A percentile compares a stretch with the other conserved stretches of the same genome.
These are phyloP conservation scores for Pyrenula massariospora DNA, from an alignment of 495 filamentous ascomycete genomes.

Conservation along the genomic window DNA sequence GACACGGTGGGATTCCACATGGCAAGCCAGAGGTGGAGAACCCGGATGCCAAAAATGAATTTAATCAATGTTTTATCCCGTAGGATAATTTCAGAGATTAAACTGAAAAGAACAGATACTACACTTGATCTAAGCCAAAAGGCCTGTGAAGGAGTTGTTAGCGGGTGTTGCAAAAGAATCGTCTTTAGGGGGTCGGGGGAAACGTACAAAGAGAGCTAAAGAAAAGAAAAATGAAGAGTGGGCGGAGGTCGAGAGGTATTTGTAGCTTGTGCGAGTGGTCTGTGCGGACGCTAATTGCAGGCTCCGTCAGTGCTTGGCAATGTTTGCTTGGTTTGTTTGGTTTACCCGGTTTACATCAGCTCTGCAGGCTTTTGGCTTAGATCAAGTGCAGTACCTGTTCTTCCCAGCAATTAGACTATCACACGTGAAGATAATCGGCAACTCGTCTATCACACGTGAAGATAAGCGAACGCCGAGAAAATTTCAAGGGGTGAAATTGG, in stretches of 20 bases:
- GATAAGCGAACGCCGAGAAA: too few relatives aligned
- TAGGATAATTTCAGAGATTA: conserved; percentile 67
- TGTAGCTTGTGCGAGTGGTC: background rate
- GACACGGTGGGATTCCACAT: conserved; percentile 66
- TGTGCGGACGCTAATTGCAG: background rate
- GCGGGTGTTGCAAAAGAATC: too few relatives aligned
- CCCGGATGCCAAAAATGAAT: conserved; percentile 58
- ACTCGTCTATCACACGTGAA: too few relatives aligned
- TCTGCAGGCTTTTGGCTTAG: too few relatives aligned
- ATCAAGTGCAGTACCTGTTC: too few relatives aligned
- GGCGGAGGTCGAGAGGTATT: background rate
- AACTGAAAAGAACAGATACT: conserved; percentile 99
- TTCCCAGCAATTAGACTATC: too few relatives aligned
- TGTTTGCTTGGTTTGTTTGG: background rate
- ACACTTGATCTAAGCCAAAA: conserved; percentile 97
- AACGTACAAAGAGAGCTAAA: conserved; percentile 18
- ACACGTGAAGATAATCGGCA: too few relatives aligned
- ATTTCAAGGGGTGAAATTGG: too few relatives aligned
- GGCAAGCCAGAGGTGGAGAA: conserved; percentile 68
- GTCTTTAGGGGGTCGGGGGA: background rate
- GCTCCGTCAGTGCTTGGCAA: background rate
- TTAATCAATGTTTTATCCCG: conserved; percentile 71
- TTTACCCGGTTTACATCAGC: background rate
- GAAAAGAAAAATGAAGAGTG: conserved; percentile 7
- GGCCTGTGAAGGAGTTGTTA: conserved; percentile 21